Evolutionary conservation across 1,139 yeast species (phyloP).

Genomic region (Protomyces lactucae-debilis): DNA sequence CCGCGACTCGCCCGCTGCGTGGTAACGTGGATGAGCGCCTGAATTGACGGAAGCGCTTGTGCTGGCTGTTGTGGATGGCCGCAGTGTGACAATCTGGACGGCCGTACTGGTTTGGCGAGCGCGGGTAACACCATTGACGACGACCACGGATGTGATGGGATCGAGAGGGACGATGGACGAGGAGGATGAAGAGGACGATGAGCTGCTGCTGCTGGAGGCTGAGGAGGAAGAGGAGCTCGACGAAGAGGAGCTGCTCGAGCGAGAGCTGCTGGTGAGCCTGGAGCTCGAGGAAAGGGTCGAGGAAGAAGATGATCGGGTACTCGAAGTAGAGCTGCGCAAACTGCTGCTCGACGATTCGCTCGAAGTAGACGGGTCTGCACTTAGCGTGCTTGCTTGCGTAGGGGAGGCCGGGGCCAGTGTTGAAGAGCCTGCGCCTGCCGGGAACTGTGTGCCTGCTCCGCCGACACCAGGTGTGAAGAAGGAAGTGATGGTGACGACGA

Average conservation of each 20-base stretch:
- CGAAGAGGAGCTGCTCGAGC: background rate
- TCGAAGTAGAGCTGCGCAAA: background rate
- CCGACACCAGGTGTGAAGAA: background rate
- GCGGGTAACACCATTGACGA: slow-evolving; percentile 7
- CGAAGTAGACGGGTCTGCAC: background rate
- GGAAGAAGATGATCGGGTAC: background rate
- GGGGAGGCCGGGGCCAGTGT: background rate
- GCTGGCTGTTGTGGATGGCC: background rate
- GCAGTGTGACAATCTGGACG: slow-evolving; percentile 8
- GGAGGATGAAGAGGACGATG: background rate
- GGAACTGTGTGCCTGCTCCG: background rate
- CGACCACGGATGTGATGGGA: slow-evolving; percentile 13
- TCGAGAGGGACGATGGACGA: background rate
- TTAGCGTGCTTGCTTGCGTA: background rate
- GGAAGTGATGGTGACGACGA: background rate
- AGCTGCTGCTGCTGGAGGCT: background rate
- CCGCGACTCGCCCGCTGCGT: background rate
- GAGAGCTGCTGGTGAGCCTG: background rate
- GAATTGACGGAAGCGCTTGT: slow-evolving; percentile 5
- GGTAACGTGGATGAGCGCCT: background rate
- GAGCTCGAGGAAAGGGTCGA: background rate
- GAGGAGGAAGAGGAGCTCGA: background rate
- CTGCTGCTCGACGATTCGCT: background rate
- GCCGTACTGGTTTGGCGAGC: slow-evolving; percentile 13
- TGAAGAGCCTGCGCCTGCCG: background rate